These are phyloP conservation scores for Pichia sp. DNA, from an alignment of 1,139 yeast genomes.

Conservation along the genomic window DNA sequence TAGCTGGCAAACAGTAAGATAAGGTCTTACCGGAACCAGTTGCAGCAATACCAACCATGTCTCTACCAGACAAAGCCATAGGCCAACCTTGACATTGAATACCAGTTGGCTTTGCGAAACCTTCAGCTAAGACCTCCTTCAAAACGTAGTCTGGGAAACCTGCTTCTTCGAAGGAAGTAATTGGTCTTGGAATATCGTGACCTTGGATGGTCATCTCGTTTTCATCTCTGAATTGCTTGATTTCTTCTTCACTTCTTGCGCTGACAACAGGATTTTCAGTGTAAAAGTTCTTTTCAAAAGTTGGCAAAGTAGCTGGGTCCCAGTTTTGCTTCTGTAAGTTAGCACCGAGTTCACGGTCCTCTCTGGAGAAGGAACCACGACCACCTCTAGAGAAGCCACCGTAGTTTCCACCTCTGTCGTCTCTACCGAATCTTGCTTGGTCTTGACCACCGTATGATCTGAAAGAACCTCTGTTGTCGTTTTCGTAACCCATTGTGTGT, in stretches of 20 bases:
- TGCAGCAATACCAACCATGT: slow-evolving; percentile 97
- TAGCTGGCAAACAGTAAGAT: slow-evolving; percentile 92
- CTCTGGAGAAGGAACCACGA: slow-evolving; percentile 31
- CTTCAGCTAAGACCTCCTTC: slow-evolving; percentile 82
- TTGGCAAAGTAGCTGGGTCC: slow-evolving; percentile 72
- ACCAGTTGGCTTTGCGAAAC: slow-evolving; percentile 90
- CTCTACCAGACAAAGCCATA: slow-evolving; percentile 98
- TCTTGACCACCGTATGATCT: slow-evolving; percentile 34
- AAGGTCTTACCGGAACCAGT: slow-evolving; percentile 99
- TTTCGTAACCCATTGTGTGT: slow-evolving; percentile 29
- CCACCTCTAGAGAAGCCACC: slow-evolving; percentile 11
- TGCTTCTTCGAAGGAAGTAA: slow-evolving; percentile 88
- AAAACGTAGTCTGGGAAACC: slow-evolving; percentile 95
- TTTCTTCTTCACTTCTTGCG: slow-evolving; percentile 65
- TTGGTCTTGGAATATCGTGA: slow-evolving; percentile 87
- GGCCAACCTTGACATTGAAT: slow-evolving; percentile 99
- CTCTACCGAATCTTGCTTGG: slow-evolving; percentile 32
- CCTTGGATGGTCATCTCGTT: slow-evolving; percentile 86
- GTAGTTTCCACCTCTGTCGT: slow-evolving; percentile 27
- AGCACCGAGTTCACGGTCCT: slow-evolving; percentile 46
- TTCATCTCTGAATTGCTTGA: slow-evolving; percentile 67
- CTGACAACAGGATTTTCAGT: slow-evolving; percentile 76
- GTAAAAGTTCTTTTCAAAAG: slow-evolving; percentile 93
- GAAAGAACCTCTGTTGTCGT: slow-evolving; percentile 26
- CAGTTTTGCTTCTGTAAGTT: slow-evolving; percentile 67